These are phyloP conservation scores for Cercospora nicotianae DNA, from an alignment of 2,329 filamentous ascomycete species.

Conservation along the genomic window DNA sequence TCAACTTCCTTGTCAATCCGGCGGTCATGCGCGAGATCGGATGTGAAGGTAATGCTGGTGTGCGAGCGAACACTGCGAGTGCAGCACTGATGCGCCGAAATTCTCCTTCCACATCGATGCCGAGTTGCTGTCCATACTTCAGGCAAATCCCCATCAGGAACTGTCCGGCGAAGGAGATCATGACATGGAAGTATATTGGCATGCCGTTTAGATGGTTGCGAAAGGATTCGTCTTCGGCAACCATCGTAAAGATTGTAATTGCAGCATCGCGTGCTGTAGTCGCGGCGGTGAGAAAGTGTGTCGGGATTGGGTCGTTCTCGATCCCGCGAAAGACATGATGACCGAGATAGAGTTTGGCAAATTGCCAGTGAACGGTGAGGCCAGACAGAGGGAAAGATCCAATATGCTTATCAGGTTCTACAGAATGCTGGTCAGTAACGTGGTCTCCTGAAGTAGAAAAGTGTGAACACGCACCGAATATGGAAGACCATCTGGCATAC, in stretches of 20 bases:
- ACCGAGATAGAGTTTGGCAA: constrained; percentile 56
- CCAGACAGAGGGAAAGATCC: constrained; percentile 37
- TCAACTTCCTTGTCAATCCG: constrained; percentile 21
- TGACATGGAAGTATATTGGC: constrained; percentile 54
- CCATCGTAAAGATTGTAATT: constrained; percentile 48
- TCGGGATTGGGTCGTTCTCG: constrained; percentile 50
- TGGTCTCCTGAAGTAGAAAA: too few species aligned
- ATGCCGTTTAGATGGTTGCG: constrained; percentile 47
- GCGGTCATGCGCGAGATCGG: constrained; percentile 22
- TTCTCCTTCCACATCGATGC: constrained; percentile 21
- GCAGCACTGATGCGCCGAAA: constrained; percentile 19
- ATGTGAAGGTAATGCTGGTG: constrained; percentile 15
- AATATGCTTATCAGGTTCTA: constrained; percentile 47
- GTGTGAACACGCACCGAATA: constrained; percentile 13
- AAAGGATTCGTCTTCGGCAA: constrained; percentile 48
- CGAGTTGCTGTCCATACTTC: constrained; percentile 40
- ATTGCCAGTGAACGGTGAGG: constrained; percentile 53
- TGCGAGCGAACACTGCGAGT: constrained; percentile 21
- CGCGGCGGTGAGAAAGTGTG: constrained; percentile 49
- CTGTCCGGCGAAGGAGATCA: constrained; percentile 56
- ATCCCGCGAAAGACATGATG: constrained; percentile 51
- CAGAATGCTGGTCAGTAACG: constrained; percentile 21
- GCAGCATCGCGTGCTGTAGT: constrained; percentile 52
- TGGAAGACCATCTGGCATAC: constrained; percentile 36
- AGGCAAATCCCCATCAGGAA: constrained; percentile 53